Base-by-base conservation (phyloP, 2,329 filamentous ascomycete species). In the Alternaria alternata region DNA sequence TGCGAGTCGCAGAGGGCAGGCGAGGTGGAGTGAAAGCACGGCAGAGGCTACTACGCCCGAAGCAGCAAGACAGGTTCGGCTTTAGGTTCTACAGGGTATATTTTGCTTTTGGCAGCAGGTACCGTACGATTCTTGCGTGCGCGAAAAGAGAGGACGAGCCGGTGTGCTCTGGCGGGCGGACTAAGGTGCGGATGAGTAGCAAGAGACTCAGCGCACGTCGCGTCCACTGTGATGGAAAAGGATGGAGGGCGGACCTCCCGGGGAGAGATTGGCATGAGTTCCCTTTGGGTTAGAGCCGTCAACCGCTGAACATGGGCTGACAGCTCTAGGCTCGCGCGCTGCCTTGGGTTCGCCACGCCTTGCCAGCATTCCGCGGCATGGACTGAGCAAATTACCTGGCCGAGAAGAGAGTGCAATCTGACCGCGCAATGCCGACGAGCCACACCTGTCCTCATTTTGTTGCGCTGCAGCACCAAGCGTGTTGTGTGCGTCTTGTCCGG, bases 121-220 rank as follows among this genome's bases (percentile, higher is more conserved):
- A 46, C 52, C 32, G 51, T 26, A 32, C 24, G 47, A 18, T 12
- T 30, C 32, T 36, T 16, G 32, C 46, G 39, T 47, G 54, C 49
- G 56, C 44, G 55, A 68, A 69, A 68, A 55, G 71, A 72, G 64
- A 63, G 66, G 68, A 71, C 65, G 65, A 72, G 69, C 68, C 54
- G 67, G 54, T 48, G 54, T 48, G 58, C 57, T 57, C 53, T 42
- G 42, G 54, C 46, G 20, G 46, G 39, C 51, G 43, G 54, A 54
- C 51, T 16, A 42, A 41, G 16, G 34, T 24, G 51, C 16, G 16
- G 34, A 16, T 38, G 34, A 38, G 38, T 20, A 42, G 41, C 42
- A 44, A 26, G 53, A 36, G 12, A 5, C 46, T 36, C 54, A 49
- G 44, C 39, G 54, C 56, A 53, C 39, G 59, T 48, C 59, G 54